Conservation (phyloP, 805 yeast species). For the Saccharomycopsis oosterbeekiorum region DNA sequence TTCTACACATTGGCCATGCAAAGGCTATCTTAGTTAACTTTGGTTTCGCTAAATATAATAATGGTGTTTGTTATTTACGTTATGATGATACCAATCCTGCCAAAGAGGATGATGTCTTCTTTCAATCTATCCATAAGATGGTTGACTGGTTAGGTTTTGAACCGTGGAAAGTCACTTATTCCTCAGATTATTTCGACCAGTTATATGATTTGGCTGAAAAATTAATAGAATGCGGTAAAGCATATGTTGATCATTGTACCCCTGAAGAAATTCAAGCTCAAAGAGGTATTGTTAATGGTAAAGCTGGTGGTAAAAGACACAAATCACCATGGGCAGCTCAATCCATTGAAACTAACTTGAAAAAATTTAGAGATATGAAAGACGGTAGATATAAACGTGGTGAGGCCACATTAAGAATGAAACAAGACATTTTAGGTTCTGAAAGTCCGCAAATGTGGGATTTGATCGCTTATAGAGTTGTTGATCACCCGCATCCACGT, state of each 20-base stretch:
- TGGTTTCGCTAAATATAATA: constrained; percentile 85
- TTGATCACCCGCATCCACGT: constrained; percentile 88
- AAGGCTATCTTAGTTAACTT: constrained; percentile 97
- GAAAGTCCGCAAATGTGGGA: constrained; percentile 99
- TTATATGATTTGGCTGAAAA: constrained; percentile 83
- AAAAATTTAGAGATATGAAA: constrained; percentile 82
- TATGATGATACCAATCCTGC: constrained; percentile 98
- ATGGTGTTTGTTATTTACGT: constrained; percentile 85
- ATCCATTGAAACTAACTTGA: constrained; percentile 63
- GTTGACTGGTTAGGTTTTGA: constrained; percentile 88
- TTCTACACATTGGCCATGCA: constrained; percentile 93
- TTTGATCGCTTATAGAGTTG: constrained; percentile 89
- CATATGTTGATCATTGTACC: constrained; percentile 90
- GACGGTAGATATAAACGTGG: constrained; percentile 85
- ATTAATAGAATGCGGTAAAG: constrained; percentile 59
- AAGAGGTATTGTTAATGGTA: constrained; percentile 90
- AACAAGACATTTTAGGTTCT: constrained; percentile 67
- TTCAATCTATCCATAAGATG: constrained; percentile 74
- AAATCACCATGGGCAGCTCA: constrained; percentile 71
- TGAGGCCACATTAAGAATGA: constrained; percentile 93
- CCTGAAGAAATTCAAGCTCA: constrained; percentile 82
- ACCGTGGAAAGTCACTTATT: constrained; percentile 93
- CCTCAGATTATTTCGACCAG: constrained; percentile 89
- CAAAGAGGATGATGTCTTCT: constrained; percentile 91
- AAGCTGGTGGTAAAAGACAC: constrained; percentile 85